A percentile compares a stretch with the other conserved stretches of the same genome.
phyloP scores from a whole-genome alignment of 805 yeast genomes.

The Suhomyces xylopsoci region DNA sequence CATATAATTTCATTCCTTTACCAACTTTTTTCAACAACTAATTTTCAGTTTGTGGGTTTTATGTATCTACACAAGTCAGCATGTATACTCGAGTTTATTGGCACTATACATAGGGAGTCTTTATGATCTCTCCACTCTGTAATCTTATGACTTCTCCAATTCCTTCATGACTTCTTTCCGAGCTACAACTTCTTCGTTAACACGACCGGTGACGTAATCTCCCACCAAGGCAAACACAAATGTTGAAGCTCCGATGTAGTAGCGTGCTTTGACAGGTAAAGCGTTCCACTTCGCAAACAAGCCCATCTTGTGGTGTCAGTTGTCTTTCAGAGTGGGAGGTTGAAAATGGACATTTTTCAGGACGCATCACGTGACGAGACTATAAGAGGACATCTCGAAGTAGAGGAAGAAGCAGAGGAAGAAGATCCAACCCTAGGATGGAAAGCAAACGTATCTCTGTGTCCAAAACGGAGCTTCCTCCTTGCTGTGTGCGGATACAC shows the following conservation, averaged over 20 bases:
- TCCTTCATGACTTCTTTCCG: slow-evolving; percentile 21
- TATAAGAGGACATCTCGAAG: background rate
- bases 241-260: slow-evolving; percentile 40
- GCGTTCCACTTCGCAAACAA: slow-evolving; percentile 38
- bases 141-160: background rate
- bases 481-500: slow-evolving; percentile 71
- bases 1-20: no score
- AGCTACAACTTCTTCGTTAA: slow-evolving; percentile 36
- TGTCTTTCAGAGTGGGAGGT: background rate
- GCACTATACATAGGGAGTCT: background rate
- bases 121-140: background rate
- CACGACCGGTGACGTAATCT: slow-evolving; percentile 34
- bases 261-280: slow-evolving; percentile 39
- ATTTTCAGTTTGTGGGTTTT: background rate
- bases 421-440: background rate
- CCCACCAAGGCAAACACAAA: slow-evolving; percentile 38
- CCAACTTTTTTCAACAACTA: background rate
- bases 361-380: background rate
- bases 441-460: slow-evolving; percentile 19
- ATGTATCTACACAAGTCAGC: background rate
- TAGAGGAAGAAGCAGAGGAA: background rate
- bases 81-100: background rate
- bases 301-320: slow-evolving; percentile 16
- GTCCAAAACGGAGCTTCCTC: slow-evolving; percentile 57
- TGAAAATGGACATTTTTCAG: background rate